Base-by-base conservation (phyloP, 768 basidiomycete species). In the Heimioporus sp. region DNA sequence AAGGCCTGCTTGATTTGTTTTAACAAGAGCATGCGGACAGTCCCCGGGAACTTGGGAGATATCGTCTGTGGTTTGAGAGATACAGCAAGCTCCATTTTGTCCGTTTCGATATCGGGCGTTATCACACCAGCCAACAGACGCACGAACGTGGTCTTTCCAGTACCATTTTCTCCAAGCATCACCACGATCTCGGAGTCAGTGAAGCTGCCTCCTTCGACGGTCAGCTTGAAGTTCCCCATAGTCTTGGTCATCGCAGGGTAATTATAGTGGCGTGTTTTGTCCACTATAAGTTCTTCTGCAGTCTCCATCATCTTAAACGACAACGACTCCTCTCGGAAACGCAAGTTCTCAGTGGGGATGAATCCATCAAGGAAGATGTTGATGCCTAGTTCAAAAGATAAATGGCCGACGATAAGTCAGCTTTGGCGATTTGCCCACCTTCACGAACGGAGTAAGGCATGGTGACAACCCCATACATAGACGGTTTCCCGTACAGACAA, bases 181-280 rank as follows among this genome's bases (percentile, higher is more conserved):
- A 99, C 97, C 62, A 99, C 92, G 69, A 99, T 99, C 70, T 99
- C 97, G 2, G 95, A 98, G 67, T 98, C 95, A n/a, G 96, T 95
- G 74, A 98, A 99, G 32, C 81, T 81, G 21, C 97, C 97, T 0
- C 71, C 74, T 61, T 96, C 83, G 48, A 99, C 91, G 45, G 92
- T 92, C 43, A 99, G 83, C 72, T 99, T 98, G 85, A 99, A 99
- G 57, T 66, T 68, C 30, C 97, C 97, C 45, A 98, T 81, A 0
- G 97, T 98, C 76, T 99, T 99, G 56, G 90, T 90, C 97, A 99
- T 98, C 30, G 87, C 60, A 0, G 97, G 97, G 75, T 98, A 99
- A 9, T 82, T 78, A 72, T 95, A 95, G 65, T 89, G 87, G 43
- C 87, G 82, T 24, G 93, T 90, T 72, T 94, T 93, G 70, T 92